Evolutionary conservation across 495 filamentous ascomycete species (phyloP).

Genomic region (Podospora pseudoanserina): DNA sequence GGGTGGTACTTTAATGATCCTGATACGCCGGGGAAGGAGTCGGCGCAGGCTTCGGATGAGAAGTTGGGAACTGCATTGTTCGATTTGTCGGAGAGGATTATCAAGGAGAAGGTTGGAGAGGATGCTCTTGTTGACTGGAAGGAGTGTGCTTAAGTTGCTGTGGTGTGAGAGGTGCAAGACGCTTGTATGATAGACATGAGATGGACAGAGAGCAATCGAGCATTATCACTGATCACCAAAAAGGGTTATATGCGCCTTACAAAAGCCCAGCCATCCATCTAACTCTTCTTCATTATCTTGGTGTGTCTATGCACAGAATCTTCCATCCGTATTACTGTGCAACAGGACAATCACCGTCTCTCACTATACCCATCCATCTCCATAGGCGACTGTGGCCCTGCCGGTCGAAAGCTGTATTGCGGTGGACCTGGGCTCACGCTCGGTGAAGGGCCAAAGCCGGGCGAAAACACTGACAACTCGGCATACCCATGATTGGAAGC

Average conservation of each 20-base stretch:
- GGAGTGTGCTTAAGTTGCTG: not conserved
- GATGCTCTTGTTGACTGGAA: conserved; percentile 40
- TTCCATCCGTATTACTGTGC: no score
- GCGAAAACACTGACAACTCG: not conserved
- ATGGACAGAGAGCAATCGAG: no score
- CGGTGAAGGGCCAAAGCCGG: not conserved
- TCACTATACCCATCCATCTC: not conserved
- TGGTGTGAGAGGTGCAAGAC: not conserved
- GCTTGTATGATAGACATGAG: no score
- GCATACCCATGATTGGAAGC: not conserved
- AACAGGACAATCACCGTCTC: not conserved
- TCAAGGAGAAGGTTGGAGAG: conserved; percentile 44
- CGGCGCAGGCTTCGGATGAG: conserved; percentile 39
- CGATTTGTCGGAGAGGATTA: conserved; percentile 39
- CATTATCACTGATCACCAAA: no score
- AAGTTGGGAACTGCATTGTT: conserved; percentile 41
- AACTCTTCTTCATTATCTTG: no score
- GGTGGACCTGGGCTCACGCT: not conserved
- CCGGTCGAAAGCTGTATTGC: not conserved
- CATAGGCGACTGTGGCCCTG: not conserved
- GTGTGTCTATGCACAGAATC: no score
- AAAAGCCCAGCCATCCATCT: no score
- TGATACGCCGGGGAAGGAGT: conserved; percentile 33
- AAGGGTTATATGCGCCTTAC: no score
- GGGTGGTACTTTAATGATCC: conserved; percentile 42